These are phyloP conservation scores for Cyclocybe aegerita DNA, from an alignment of 768 basidiomycete species.

Conservation along the genomic window DNA sequence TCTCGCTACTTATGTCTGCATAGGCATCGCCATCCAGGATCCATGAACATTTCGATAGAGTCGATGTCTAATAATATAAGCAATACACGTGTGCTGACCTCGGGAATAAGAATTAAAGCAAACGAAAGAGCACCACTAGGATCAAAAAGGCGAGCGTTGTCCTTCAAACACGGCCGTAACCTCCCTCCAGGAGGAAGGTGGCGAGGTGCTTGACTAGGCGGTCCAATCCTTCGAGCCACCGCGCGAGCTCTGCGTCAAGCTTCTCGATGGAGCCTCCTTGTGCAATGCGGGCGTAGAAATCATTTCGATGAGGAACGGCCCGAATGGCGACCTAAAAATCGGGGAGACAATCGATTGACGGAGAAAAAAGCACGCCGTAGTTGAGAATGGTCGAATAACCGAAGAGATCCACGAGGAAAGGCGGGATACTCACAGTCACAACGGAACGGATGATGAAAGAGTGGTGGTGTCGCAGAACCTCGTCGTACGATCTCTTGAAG, in stretches of 20 bases:
- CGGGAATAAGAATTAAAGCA: no score
- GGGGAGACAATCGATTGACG: not conserved
- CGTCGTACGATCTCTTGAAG: slow-evolving; percentile 72
- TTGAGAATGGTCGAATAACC: slow-evolving; percentile 4
- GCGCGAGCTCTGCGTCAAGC: slow-evolving; percentile 51
- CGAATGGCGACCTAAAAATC: slow-evolving; percentile 51
- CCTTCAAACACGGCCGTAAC: slow-evolving; percentile 23
- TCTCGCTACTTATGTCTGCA: no score
- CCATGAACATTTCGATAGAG: no score
- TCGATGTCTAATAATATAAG: no score
- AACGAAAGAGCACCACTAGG: no score
- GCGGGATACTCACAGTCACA: slow-evolving; percentile 46
- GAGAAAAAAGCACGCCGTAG: not conserved
- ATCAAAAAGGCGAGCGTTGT: no score
- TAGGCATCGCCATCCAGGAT: no score
- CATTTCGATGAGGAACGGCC: slow-evolving; percentile 56
- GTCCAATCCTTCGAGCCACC: slow-evolving; percentile 64
- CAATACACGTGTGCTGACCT: no score
- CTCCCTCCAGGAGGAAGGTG: slow-evolving; percentile 42
- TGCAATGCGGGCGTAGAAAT: slow-evolving; percentile 64
- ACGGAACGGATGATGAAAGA: slow-evolving; percentile 65
- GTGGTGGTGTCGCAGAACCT: slow-evolving; percentile 65
- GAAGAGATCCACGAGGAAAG: slow-evolving; percentile 4
- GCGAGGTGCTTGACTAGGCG: slow-evolving; percentile 49
- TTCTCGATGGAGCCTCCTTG: slow-evolving; percentile 56